Evolutionary conservation across 805 yeast species (phyloP).

Genomic region (Suhomyces sp.): DNA sequence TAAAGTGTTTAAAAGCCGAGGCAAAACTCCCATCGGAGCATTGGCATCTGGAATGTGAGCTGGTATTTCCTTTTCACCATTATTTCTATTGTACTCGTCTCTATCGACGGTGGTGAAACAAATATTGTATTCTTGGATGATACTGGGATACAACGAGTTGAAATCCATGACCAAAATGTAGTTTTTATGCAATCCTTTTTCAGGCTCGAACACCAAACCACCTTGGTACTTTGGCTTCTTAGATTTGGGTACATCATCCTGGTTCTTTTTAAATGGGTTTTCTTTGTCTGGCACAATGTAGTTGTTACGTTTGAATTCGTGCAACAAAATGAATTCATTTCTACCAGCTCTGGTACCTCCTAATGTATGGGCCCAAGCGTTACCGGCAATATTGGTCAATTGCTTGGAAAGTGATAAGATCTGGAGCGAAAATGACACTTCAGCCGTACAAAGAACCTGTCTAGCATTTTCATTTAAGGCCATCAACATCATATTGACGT

Average conservation of each 20-base stretch:
- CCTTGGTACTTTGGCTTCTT: conserved; percentile 81
- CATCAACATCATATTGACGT: conserved; percentile 62
- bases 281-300: conserved; percentile 88
- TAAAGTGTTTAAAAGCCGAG: conserved; percentile 74
- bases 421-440: conserved; percentile 78
- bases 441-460: conserved; percentile 69
- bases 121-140: conserved; percentile 94
- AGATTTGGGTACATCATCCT: conserved; percentile 45
- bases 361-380: conserved; percentile 93
- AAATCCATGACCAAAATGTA: conserved; percentile 94
- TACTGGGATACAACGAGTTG: conserved; percentile 94
- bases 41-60: conserved; percentile 66
- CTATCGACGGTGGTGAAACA: conserved; percentile 95
- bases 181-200: conserved; percentile 87
- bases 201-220: conserved; percentile 96
- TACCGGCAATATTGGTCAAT: conserved; percentile 90
- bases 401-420: conserved; percentile 86
- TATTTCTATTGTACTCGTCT: conserved; percentile 45
- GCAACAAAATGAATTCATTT: conserved; percentile 87
- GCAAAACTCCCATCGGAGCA: conserved; percentile 74
- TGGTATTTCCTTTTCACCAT: conserved; percentile 43
- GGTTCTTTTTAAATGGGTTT: conserved; percentile 35
- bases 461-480: conserved; percentile 66
- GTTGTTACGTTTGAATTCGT: conserved; percentile 79
- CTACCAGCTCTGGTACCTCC: conserved; percentile 96